phyloP scores from a whole-genome alignment of 495 filamentous ascomycete genomes.

The Hypoxylon crocopeplum region DNA sequence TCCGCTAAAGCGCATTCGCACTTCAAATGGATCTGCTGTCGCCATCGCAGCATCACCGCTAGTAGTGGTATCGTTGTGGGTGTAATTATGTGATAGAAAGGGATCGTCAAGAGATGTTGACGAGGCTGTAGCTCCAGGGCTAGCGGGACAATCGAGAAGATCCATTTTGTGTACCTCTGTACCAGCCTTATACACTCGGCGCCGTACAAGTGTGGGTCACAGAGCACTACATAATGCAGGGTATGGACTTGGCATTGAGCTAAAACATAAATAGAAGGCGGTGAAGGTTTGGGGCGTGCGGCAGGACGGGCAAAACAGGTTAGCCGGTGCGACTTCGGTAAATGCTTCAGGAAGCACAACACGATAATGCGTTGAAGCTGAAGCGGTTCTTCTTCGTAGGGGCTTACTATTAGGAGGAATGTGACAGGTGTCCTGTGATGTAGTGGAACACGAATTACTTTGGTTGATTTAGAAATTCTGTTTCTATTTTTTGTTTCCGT shows the following conservation, averaged over 20 bases:
- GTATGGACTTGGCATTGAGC: too few species aligned
- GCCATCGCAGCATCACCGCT: conserved; percentile 60
- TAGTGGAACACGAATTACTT: conserved; percentile 8
- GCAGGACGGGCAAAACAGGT: not conserved
- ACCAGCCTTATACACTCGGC: too few species aligned
- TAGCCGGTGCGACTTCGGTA: conserved; percentile 35
- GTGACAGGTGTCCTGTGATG: conserved; percentile 29
- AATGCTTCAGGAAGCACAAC: conserved; percentile 1
- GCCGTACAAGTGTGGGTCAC: too few species aligned
- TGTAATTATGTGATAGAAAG: too few species aligned
- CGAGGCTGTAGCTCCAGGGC: too few species aligned
- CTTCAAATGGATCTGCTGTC: conserved; percentile 96
- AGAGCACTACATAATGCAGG: too few species aligned
- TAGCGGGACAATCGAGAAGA: too few species aligned
- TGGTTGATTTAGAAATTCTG: not conserved
- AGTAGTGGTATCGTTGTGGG: not conserved
- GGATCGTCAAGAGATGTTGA: too few species aligned
- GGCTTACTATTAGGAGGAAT: conserved; percentile 18
- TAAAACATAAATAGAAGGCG: too few species aligned
- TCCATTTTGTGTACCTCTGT: too few species aligned
- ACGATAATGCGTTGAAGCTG: conserved; percentile 7
- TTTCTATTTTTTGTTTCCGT: not conserved
- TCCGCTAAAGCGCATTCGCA: conserved; percentile 93
- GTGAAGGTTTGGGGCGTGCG: not conserved
- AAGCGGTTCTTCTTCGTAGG: conserved; percentile 37